Conservation (phyloP, 495 filamentous ascomycete genomes). For the Xylaria nigripes region DNA sequence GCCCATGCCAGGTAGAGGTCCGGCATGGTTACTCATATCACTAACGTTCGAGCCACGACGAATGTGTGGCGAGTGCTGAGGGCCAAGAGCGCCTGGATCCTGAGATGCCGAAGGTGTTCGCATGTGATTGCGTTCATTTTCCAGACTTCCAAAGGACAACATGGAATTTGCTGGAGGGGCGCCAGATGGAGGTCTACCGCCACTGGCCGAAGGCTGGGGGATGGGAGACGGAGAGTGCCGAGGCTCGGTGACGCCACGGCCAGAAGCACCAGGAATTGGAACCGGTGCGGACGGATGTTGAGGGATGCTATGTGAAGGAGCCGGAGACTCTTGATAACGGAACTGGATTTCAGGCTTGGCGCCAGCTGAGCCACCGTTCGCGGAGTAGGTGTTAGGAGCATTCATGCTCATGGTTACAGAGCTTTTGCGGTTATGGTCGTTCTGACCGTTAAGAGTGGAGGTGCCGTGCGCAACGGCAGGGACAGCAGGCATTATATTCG, state of each 20-base stretch:
- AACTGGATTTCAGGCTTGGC: conserved; percentile 64
- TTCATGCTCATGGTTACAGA: conserved; percentile 82
- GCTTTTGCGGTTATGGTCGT: conserved; percentile 71
- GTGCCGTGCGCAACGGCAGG: conserved; percentile 41
- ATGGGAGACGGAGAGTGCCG: conserved; percentile 81
- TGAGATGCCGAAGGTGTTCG: conserved; percentile 46
- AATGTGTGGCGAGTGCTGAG: conserved; percentile 57
- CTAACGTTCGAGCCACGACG: conserved; percentile 73
- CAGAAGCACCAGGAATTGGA: conserved; percentile 56
- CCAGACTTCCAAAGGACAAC: conserved; percentile 75
- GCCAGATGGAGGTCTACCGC: conserved; percentile 69
- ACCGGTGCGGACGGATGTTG: conserved; percentile 53
- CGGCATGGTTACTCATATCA: conserved; percentile 60
- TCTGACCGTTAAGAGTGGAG: conserved; percentile 47
- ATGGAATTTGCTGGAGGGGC: conserved; percentile 53
- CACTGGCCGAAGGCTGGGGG: conserved; percentile 75
- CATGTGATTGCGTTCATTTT: conserved; percentile 55
- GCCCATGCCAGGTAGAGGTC: conserved; percentile 38
- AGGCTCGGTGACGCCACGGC: conserved; percentile 55
- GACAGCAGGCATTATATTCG: conserved; percentile 57
- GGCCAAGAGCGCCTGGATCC: conserved; percentile 50
- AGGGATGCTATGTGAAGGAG: conserved; percentile 52
- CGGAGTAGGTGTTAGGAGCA: conserved; percentile 61
- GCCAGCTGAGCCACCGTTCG: conserved; percentile 60
- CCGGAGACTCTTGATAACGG: conserved; percentile 69